phyloP scores from a whole-genome alignment of 176 grass and related monocot species.

The Poa pratensis region DNA sequence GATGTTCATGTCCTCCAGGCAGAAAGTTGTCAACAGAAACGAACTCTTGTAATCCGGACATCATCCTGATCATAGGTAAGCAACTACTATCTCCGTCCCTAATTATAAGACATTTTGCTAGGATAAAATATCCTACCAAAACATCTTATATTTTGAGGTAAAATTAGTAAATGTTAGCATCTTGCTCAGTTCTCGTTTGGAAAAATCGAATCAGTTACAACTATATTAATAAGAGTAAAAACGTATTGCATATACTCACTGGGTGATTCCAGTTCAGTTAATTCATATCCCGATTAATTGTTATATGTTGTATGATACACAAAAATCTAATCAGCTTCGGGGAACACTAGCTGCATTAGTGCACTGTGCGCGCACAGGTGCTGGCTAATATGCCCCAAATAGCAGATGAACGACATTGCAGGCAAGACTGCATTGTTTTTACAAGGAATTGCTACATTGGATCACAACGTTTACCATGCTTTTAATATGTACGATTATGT shows the following conservation, averaged over 20 bases:
- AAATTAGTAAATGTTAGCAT: neutral
- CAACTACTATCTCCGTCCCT: neutral
- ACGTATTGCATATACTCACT: neutral
- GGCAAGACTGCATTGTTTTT: neutral
- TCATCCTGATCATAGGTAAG: slow-evolving; percentile 42
- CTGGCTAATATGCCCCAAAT: neutral
- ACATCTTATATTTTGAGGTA: no score
- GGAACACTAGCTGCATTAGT: neutral
- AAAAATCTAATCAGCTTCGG: no score
- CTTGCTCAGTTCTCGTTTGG: neutral
- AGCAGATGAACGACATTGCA: neutral
- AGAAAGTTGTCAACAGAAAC: slow-evolving; percentile 34
- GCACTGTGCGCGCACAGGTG: neutral
- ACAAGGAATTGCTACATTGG: neutral
- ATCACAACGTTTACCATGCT: neutral
- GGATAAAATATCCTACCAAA: no score
- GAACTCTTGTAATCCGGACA: slow-evolving; percentile 40
- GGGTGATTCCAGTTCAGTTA: no score
- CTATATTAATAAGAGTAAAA: neutral
- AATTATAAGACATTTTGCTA: no score
- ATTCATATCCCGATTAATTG: no score
- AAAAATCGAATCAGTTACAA: neutral
- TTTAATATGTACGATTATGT: neutral
- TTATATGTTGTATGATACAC: no score
- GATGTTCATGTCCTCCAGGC: slow-evolving; percentile 34